phyloP scores from a whole-genome alignment of 805 yeast genomes.

The Kazachstania martiniae region DNA sequence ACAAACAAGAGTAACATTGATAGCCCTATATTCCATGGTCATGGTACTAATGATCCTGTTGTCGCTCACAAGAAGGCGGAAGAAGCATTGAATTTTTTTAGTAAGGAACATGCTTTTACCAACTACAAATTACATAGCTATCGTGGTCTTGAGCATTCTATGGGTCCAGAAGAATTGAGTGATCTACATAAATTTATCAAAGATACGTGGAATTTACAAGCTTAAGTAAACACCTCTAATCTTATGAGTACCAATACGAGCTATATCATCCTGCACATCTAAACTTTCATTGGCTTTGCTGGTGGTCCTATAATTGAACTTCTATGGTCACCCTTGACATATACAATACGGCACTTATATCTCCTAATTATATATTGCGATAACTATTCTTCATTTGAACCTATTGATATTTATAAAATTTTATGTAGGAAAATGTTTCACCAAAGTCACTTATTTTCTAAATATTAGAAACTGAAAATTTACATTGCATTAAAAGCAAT shows the following conservation, averaged over 20 bases:
- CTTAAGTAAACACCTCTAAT: not conserved
- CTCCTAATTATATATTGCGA: too few species aligned
- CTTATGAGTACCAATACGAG: not conserved
- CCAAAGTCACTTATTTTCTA: too few species aligned
- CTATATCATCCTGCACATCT: not conserved
- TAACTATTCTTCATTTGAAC: too few species aligned
- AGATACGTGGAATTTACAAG: slow-evolving; percentile 3
- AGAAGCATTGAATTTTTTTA: slow-evolving; percentile 36
- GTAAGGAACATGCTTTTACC: slow-evolving; percentile 30
- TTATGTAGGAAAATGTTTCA: too few species aligned
- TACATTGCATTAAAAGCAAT: too few species aligned
- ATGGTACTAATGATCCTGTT: slow-evolving; percentile 71
- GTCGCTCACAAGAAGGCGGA: slow-evolving; percentile 30
- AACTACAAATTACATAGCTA: slow-evolving; percentile 44
- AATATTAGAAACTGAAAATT: too few species aligned
- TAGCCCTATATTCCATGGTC: slow-evolving; percentile 82
- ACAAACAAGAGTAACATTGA: slow-evolving; percentile 34
- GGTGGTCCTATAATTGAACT: too few species aligned
- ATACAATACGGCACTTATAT: too few species aligned
- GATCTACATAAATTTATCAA: slow-evolving; percentile 40
- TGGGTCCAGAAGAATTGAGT: slow-evolving; percentile 53
- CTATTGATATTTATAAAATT: too few species aligned
- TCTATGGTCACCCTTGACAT: too few species aligned
- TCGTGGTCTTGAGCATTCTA: slow-evolving; percentile 55
- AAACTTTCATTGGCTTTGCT: not conserved